Evolutionary conservation across 305 asterid species (phyloP).

Genomic region (Fraxinus baroniana): DNA sequence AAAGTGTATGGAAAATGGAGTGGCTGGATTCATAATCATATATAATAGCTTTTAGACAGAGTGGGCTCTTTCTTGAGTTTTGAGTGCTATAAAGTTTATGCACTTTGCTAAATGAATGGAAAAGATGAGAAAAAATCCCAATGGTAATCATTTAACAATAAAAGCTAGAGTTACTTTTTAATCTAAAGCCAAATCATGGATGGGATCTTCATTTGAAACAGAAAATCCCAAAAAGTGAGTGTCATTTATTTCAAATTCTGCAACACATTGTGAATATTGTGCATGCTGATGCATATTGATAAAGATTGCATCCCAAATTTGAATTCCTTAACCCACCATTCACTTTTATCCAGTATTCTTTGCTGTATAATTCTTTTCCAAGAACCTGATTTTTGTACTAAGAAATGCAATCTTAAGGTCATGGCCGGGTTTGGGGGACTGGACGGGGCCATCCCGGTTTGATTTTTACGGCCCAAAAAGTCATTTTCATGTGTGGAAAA

Average conservation of each 20-base stretch:
- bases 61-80: slow-evolving; percentile 53
- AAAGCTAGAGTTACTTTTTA: slow-evolving; percentile 58
- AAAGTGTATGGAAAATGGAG: slow-evolving; percentile 27
- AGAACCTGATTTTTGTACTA: background rate
- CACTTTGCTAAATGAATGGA: slow-evolving; percentile 35
- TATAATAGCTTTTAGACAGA: slow-evolving; percentile 34
- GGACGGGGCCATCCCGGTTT: background rate
- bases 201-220: slow-evolving; percentile 37
- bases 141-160: slow-evolving; percentile 61
- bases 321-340: background rate
- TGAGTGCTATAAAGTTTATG: slow-evolving; percentile 28
- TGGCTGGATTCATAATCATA: slow-evolving; percentile 71
- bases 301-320: background rate
- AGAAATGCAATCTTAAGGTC: background rate
- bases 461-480: background rate
- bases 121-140: slow-evolving; percentile 2
- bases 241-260: slow-evolving; percentile 14
- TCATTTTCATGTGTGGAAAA: background rate
- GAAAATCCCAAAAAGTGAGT: slow-evolving; percentile 15
- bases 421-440: background rate
- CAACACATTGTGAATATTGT: background rate
- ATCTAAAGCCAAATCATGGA: slow-evolving; percentile 57
- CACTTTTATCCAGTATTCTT: background rate
- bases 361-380: background rate
- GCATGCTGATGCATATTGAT: background rate